These are phyloP conservation scores for Iris macrosiphon DNA, from an alignment of 106 monocot genomes.

Conservation along the genomic window DNA sequence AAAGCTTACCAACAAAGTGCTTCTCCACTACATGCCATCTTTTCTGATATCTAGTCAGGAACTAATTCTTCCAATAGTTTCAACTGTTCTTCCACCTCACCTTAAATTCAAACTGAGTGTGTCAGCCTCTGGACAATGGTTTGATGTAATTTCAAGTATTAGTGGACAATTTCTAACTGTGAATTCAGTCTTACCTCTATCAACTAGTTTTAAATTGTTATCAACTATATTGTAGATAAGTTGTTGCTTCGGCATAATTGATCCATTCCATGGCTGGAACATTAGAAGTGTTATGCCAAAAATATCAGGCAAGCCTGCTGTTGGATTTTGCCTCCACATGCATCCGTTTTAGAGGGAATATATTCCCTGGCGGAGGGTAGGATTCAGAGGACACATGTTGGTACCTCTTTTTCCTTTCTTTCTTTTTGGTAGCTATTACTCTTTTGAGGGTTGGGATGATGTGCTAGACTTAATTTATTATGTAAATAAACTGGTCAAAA, in stretches of 20 bases:
- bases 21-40: constrained; percentile 43
- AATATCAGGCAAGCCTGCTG: constrained; percentile 55
- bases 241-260: constrained; percentile 79
- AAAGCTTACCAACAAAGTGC: constrained; percentile 46
- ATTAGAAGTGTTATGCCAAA: constrained; percentile 72
- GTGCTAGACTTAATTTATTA: too few relatives aligned
- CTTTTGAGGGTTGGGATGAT: too few relatives aligned
- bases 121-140: neutral
- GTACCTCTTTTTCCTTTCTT: too few relatives aligned
- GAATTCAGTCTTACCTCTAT: constrained; percentile 43
- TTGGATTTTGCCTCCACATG: constrained; percentile 49
- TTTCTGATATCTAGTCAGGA: constrained; percentile 82
- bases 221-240: constrained; percentile 74
- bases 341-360: too few relatives aligned
- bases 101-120: constrained; percentile 20
- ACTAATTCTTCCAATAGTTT: constrained; percentile 55
- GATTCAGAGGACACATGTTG: too few relatives aligned
- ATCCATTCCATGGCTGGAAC: constrained; percentile 50
- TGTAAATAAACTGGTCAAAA: too few relatives aligned
- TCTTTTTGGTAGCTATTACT: too few relatives aligned
- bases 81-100: constrained; percentile 84
- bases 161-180: neutral
- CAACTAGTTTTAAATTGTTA: constrained; percentile 55
- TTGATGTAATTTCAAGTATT: neutral
- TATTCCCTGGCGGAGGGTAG: too few relatives aligned